A percentile compares a stretch with the other conserved stretches of the same genome.
Conservation (phyloP, 805 yeast species). For the Pichia heedii region DNA sequence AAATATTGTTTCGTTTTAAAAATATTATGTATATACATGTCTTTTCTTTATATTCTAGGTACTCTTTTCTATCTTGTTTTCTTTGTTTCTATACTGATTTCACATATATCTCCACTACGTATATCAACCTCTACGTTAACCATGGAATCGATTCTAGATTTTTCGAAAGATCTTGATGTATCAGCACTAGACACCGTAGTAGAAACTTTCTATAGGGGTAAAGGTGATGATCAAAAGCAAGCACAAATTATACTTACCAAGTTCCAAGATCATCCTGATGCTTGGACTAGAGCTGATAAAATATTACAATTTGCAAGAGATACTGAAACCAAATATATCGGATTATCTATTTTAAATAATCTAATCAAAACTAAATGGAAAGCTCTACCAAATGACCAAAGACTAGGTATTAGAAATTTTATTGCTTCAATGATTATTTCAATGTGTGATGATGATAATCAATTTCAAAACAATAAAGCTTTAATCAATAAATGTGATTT, state of each 20-base stretch:
- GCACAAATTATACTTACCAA: conserved; percentile 67
- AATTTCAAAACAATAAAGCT: conserved; percentile 65
- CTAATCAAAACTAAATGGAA: conserved; percentile 92
- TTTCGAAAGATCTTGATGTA: conserved; percentile 76
- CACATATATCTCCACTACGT: too few relatives aligned
- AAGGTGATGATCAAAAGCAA: conserved; percentile 61
- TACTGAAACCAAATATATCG: conserved; percentile 87
- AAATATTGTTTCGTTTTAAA: too few relatives aligned
- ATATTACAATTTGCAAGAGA: conserved; percentile 71
- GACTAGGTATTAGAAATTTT: conserved; percentile 88
- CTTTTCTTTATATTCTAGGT: too few relatives aligned
- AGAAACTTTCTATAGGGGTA: conserved; percentile 71
- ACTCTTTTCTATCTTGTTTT: too few relatives aligned
- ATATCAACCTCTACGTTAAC: neutral
- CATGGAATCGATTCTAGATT: conserved; percentile 88
- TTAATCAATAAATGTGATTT: conserved; percentile 88
- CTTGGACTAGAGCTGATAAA: conserved; percentile 92
- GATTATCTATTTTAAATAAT: conserved; percentile 80
- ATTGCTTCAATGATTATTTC: conserved; percentile 89
- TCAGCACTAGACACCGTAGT: conserved; percentile 75
- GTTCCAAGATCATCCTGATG: conserved; percentile 90
- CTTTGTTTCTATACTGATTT: too few relatives aligned
- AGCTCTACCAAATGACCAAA: conserved; percentile 77
- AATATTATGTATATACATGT: neutral
- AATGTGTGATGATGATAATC: conserved; percentile 74